These are phyloP conservation scores for Dissophora ornata DNA, from an alignment of 192 early-diverging fungal genomes.

Conservation along the genomic window DNA sequence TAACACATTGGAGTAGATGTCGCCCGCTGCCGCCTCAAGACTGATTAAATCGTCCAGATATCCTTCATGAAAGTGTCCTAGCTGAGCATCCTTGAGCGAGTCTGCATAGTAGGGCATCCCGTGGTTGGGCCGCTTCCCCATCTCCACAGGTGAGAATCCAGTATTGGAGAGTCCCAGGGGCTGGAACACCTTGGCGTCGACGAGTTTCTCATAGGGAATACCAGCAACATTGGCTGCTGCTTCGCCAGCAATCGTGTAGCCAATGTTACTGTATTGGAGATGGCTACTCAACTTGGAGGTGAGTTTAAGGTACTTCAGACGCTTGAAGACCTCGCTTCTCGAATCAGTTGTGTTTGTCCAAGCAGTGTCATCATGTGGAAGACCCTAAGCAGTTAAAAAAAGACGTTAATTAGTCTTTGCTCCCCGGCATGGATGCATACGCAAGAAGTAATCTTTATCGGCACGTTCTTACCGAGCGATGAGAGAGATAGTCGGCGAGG, in stretches of 20 bases:
- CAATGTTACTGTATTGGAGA: conserved; percentile 18
- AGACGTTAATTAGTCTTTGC: background rate
- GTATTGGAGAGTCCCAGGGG: conserved; percentile 21
- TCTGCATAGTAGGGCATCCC: conserved; percentile 19
- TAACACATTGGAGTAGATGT: too few species aligned
- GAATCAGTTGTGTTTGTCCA: conserved; percentile 3
- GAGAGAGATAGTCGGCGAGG: conserved; percentile 24
- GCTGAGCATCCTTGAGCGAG: conserved; percentile 19
- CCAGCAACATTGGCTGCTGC: conserved; percentile 32
- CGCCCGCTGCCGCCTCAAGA: conserved; percentile 11
- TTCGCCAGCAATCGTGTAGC: conserved; percentile 26
- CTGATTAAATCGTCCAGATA: background rate
- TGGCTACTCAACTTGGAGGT: background rate
- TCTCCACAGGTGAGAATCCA: conserved; percentile 26
- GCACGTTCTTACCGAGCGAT: conserved; percentile 24
- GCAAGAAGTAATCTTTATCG: background rate
- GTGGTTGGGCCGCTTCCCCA: conserved; percentile 21
- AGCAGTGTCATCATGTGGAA: background rate
- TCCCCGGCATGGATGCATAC: background rate
- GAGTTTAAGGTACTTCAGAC: conserved; percentile 12
- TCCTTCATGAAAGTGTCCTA: conserved; percentile 4
- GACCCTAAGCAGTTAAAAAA: background rate
- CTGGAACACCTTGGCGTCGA: conserved; percentile 1
- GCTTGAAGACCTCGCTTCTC: conserved; percentile 15
- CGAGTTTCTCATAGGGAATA: conserved; percentile 17